Conservation (phyloP, 2,329 filamentous ascomycete genomes). For the Chrysosporium keratinophilum region DNA sequence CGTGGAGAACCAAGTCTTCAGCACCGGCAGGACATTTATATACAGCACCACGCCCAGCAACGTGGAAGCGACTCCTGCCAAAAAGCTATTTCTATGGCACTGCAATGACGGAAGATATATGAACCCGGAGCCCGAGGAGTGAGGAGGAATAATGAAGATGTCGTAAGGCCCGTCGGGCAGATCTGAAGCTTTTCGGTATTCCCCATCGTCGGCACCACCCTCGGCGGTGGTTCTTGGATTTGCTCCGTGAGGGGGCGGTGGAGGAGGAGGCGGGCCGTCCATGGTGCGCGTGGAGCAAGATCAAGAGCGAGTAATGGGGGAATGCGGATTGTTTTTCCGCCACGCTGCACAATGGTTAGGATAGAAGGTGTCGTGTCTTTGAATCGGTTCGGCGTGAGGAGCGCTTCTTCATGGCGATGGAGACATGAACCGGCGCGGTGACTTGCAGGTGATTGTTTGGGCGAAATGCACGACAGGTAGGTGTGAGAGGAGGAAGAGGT, state of each 20-base stretch:
- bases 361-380: background rate
- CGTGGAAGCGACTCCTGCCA: constrained; percentile 72
- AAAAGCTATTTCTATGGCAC: constrained; percentile 80
- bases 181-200: constrained; percentile 41
- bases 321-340: background rate
- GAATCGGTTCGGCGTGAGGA: background rate
- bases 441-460: background rate
- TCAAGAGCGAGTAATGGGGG: background rate
- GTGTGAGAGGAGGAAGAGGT: background rate
- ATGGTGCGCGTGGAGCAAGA: constrained; percentile 17
- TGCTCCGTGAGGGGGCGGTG: constrained; percentile 76
- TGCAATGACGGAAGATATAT: constrained; percentile 85
- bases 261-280: constrained; percentile 49
- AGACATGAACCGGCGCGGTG: background rate
- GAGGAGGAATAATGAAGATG: constrained; percentile 91
- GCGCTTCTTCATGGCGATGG: constrained; percentile 9
- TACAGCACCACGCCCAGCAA: constrained; percentile 63
- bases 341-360: constrained; percentile 2
- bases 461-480: background rate
- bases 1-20: constrained; percentile 61
- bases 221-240: constrained; percentile 54
- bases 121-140: constrained; percentile 80
- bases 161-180: constrained; percentile 87
- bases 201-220: constrained; percentile 12
- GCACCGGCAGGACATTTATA: constrained; percentile 60